Evolutionary conservation across 2,329 filamentous ascomycete genomes (phyloP).

Genomic region (Fusarium newnesense): DNA sequence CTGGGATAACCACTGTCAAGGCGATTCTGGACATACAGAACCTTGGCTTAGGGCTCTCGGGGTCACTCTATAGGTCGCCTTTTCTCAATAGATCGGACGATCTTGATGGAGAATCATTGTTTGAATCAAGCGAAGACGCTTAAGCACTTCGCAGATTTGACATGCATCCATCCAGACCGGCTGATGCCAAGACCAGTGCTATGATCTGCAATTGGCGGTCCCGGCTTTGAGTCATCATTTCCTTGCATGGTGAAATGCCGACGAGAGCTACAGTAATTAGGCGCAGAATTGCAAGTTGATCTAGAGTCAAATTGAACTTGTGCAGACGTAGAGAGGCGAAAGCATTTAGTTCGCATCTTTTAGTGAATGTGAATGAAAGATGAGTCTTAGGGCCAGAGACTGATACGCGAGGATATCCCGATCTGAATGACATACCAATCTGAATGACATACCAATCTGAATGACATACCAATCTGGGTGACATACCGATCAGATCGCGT

Average conservation of each 20-base stretch:
- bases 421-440: not conserved
- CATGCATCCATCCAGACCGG: not conserved
- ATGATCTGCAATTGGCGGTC: not conserved
- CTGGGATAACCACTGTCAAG: not conserved
- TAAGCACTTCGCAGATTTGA: no score
- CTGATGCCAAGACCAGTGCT: not conserved
- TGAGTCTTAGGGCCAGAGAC: not conserved
- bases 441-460: not conserved
- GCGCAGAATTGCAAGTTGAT: rapidly evolving
- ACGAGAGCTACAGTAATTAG: rapidly evolving
- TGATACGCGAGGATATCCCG: not conserved
- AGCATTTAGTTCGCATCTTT: rapidly evolving
- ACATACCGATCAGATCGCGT: not conserved
- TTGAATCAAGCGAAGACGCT: no score
- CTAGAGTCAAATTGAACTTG: rapidly evolving
- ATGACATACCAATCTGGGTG: not conserved
- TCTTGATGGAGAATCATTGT: no score
- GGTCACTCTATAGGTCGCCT: no score
- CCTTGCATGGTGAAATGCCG: not conserved
- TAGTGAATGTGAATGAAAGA: rapidly evolving
- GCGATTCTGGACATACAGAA: not conserved
- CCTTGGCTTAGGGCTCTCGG: not conserved
- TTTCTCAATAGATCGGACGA: no score
- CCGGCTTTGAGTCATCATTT: not conserved
- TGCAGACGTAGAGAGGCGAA: rapidly evolving